phyloP scores from a whole-genome alignment of 441 rosid genomes.

The Aleurites moluccanus region DNA sequence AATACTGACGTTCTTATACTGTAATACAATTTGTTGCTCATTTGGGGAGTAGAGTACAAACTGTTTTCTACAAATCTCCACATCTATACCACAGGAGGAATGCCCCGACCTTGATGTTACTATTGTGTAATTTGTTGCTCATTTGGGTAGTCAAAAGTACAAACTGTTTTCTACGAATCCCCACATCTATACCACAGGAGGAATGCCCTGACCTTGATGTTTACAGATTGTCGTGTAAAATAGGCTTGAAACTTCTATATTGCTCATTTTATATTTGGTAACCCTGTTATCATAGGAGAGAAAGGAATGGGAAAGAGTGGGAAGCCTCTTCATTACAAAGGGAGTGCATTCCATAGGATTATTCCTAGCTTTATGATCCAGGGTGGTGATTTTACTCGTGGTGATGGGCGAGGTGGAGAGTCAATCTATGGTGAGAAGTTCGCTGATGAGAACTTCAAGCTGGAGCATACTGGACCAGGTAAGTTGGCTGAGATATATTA shows the following conservation, averaged over 20 bases:
- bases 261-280: background rate
- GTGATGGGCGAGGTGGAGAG: conserved; percentile 93
- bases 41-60: background rate
- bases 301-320: conserved; percentile 84
- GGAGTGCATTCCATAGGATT: conserved; percentile 81
- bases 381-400: conserved; percentile 88
- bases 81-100: background rate
- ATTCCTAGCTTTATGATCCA: conserved; percentile 94
- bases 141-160: too few relatives aligned
- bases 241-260: background rate
- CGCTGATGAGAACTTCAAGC: conserved; percentile 79
- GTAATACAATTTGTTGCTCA: background rate
- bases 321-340: conserved; percentile 81
- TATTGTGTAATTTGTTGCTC: too few relatives aligned
- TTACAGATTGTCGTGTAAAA: background rate
- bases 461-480: conserved; percentile 93
- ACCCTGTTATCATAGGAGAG: conserved; percentile 53
- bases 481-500: background rate
- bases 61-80: background rate
- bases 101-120: background rate
- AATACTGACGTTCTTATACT: background rate
- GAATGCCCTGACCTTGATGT: background rate
- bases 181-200: background rate
- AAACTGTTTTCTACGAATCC: background rate
- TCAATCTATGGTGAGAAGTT: conserved; percentile 91